phyloP scores from a whole-genome alignment of 2,329 filamentous ascomycete genomes.

The Trichoderma simmonsii region DNA sequence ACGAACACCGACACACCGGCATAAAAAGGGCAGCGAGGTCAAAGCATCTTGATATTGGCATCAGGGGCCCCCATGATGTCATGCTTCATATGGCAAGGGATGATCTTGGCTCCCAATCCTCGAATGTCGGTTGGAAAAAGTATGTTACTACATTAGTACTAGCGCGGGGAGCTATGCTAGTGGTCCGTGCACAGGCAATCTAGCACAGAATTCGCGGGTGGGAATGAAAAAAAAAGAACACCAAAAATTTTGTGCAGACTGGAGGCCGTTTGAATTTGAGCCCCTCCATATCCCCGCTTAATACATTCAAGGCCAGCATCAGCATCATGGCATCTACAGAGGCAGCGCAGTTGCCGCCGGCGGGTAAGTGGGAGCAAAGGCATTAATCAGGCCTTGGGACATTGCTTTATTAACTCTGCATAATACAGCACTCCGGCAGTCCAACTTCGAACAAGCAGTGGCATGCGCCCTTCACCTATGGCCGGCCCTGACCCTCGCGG shows the following conservation, averaged over 20 bases:
- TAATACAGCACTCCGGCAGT: slow-evolving; percentile 51
- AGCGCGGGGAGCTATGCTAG: not conserved
- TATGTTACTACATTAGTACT: not conserved
- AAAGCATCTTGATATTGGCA: slow-evolving; percentile 4
- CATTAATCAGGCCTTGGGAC: slow-evolving; percentile 8
- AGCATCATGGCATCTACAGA: slow-evolving; percentile 33
- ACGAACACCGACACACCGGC: not conserved
- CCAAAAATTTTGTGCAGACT: slow-evolving; percentile 18
- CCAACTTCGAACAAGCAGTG: slow-evolving; percentile 80
- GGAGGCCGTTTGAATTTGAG: slow-evolving; percentile 18
- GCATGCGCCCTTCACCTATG: slow-evolving; percentile 83
- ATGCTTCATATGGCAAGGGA: slow-evolving; percentile 13
- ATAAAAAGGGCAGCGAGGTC: not conserved
- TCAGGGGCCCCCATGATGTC: slow-evolving; percentile 22
- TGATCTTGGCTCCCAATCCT: not conserved
- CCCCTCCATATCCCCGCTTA: slow-evolving; percentile 33
- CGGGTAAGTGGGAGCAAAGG: slow-evolving; percentile 25
- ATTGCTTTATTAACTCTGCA: slow-evolving; percentile 3
- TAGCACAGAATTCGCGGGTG: not conserved
- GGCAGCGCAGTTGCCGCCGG: slow-evolving; percentile 30
- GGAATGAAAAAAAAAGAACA: slow-evolving; percentile 3
- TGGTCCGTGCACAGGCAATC: slow-evolving; percentile 16
- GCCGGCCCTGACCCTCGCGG: slow-evolving; percentile 82
- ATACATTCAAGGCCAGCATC: slow-evolving; percentile 16
- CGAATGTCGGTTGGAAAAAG: slow-evolving; percentile 1